Conservation (phyloP, 2,329 filamentous ascomycete species). For the Chaetomiaceae sp. region DNA sequence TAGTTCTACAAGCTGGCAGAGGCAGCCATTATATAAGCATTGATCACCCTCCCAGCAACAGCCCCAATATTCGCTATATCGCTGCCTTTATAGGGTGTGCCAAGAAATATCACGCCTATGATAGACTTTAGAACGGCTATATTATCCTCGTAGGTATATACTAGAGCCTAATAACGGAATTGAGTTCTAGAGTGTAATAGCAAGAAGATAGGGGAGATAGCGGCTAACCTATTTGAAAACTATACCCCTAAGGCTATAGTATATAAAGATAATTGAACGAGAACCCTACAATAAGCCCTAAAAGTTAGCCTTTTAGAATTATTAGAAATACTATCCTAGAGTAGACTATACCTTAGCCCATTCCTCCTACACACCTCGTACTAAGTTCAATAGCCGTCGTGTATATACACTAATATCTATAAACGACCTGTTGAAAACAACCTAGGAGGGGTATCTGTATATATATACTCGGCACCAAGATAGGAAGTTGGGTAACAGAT, state of each 20-base stretch:
- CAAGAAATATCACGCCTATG: constrained; percentile 29
- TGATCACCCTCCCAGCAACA: constrained; percentile 24
- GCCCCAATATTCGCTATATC: constrained; percentile 22
- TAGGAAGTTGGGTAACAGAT: too few species aligned
- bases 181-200: background rate
- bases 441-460: too few species aligned
- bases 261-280: constrained; percentile 27
- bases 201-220: background rate
- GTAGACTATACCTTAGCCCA: too few species aligned
- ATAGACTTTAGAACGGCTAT: constrained; percentile 17
- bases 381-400: too few species aligned
- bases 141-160: background rate
- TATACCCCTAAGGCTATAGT: constrained; percentile 30
- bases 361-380: too few species aligned
- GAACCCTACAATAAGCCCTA: too few species aligned
- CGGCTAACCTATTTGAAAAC: constrained; percentile 28
- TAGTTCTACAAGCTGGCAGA: background rate
- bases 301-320: too few species aligned
- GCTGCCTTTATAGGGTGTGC: constrained; percentile 32
- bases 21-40: constrained; percentile 9
- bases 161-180: background rate
- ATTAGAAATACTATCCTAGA: too few species aligned
- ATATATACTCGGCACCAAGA: too few species aligned
- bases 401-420: too few species aligned
- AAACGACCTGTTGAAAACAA: too few species aligned